Percentiles rank a stretch among this genome's conserved stretches.
Conservation (phyloP, 805 yeast species). For the Saccharomyces kudriavzevii region DNA sequence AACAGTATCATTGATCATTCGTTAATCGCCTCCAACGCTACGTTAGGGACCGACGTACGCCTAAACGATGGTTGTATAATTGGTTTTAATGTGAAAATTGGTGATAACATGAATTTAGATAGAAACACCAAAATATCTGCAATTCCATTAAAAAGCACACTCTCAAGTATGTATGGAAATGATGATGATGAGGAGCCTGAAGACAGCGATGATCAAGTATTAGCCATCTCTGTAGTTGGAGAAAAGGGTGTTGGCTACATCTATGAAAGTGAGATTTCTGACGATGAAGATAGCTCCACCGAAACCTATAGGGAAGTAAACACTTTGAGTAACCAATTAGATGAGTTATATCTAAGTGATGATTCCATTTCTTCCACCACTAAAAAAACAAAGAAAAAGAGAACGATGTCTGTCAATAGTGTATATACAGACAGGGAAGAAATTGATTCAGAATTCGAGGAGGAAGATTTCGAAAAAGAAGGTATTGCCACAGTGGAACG, state of each 20-base stretch:
- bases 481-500: slow-evolving; percentile 91
- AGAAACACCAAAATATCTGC: slow-evolving; percentile 47
- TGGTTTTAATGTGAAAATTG: slow-evolving; percentile 67
- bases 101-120: slow-evolving; percentile 41
- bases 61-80: slow-evolving; percentile 68
- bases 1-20: slow-evolving; percentile 49
- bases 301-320: slow-evolving; percentile 24
- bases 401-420: slow-evolving; percentile 36
- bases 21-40: slow-evolving; percentile 61
- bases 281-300: slow-evolving; percentile 25
- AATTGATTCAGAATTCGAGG: slow-evolving; percentile 40
- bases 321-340: slow-evolving; percentile 38
- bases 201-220: slow-evolving; percentile 13
- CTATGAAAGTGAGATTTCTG: slow-evolving; percentile 32
- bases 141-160: slow-evolving; percentile 33
- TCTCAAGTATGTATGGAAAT: slow-evolving; percentile 24
- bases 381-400: slow-evolving; percentile 38
- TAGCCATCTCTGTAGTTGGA: slow-evolving; percentile 30
- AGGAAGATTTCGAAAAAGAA: slow-evolving; percentile 76
- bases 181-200: slow-evolving; percentile 25
- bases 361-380: slow-evolving; percentile 48
- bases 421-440: slow-evolving; percentile 39
- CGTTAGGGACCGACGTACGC: slow-evolving; percentile 43
- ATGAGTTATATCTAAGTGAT: slow-evolving; percentile 45
- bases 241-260: slow-evolving; percentile 31